phyloP scores from a whole-genome alignment of 2,329 filamentous ascomycete species.

The Penicillium crustosum region DNA sequence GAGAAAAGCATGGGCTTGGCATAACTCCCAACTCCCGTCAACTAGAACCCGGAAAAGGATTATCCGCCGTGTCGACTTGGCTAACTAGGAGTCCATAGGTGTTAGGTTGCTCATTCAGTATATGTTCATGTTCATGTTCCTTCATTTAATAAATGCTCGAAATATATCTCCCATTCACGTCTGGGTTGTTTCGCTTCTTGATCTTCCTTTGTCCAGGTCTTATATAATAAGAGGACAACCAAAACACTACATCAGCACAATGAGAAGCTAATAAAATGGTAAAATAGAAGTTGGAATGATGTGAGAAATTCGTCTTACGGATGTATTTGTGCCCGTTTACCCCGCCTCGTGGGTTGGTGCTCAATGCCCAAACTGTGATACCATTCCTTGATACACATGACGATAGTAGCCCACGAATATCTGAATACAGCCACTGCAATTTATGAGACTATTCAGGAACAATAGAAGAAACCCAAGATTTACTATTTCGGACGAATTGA shows the following conservation, averaged over 20 bases:
- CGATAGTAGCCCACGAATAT: no score
- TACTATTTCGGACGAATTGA: no score
- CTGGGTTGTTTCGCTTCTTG: no score
- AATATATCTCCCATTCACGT: background rate
- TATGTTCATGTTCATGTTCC: background rate
- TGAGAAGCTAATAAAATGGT: background rate
- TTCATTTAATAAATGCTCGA: background rate
- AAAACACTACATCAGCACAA: background rate
- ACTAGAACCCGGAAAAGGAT: background rate
- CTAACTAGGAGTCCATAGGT: background rate
- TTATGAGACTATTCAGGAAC: no score
- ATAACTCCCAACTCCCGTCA: no score
- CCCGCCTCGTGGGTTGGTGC: background rate
- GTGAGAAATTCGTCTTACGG: background rate
- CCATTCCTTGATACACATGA: no score
- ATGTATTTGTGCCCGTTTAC: background rate
- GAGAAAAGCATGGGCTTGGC: background rate
- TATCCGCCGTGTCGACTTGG: background rate
- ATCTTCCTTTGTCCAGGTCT: background rate
- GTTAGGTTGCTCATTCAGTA: background rate
- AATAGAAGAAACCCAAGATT: no score
- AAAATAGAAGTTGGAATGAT: background rate
- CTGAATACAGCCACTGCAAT: no score
- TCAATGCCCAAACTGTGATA: no score
- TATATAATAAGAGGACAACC: background rate